Base-by-base conservation (phyloP, 768 basidiomycete species). In the Lactarius deliciosus region DNA sequence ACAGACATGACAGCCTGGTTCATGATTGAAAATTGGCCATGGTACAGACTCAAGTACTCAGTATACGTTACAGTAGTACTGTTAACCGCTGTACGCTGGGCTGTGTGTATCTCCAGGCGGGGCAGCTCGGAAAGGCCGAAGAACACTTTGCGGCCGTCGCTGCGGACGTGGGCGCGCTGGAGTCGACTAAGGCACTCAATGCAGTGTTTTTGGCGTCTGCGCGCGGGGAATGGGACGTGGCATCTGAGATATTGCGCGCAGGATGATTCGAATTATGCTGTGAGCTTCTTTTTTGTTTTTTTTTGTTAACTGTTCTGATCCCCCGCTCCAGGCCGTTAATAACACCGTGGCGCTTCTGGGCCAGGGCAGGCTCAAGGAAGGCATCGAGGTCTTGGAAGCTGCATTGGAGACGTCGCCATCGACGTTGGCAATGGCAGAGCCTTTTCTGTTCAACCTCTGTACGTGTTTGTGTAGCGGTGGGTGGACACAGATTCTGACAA, bases 391-490 rank as follows among this genome's bases (percentile, higher is more conserved):
- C 0, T 76, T 94, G 43, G 91, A 94, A 75, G 74, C 66, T 5
- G 86, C 86, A 1, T 74, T 94, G 40, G 79, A 77, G 62, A 74
- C 82, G 3, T 89, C 90, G 1, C 92, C 92, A 1, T 82, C 89
- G 1, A 84, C 84, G 57, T 84, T 90, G 10, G 87, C 89, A 15
- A 83, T 87, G 30, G 89, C 90, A 8, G 92, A 94, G 72, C 92
- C 92, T 5, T 91, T 91, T 76, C 74, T 94, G 54, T 94, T 94
- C 77, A 94, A 94, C 69, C 80, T 94, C 8, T 90, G 92, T 92
- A 74, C 66, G 88, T 62, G 32, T 15, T 25, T 28, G 25, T 28
- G n/a, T 28, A 28, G 25, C 25, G 25, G 25, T 28, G 25, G 25
- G 6, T 25, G 16, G 22, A 15, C 16, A 40, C 38, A 5, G 38